A percentile compares a stretch with the other conserved stretches of the same genome.
phyloP scores from a whole-genome alignment of 305 asterid genomes.

The Galium porrigens region DNA sequence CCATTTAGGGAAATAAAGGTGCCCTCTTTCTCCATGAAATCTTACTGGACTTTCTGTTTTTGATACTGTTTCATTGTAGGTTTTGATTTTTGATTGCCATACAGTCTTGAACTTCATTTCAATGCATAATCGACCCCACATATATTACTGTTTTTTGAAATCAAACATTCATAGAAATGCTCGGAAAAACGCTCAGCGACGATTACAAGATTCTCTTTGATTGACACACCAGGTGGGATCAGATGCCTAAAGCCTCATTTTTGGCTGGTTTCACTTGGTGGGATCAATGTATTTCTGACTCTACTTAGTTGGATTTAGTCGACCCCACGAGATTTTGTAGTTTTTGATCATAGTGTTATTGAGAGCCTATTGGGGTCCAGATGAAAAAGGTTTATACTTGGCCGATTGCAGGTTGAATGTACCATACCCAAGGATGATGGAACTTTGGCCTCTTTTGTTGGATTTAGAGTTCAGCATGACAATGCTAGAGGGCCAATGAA shows the following conservation, averaged over 20 bases:
- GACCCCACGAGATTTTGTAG: background rate
- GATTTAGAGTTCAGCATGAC: constrained; percentile 77
- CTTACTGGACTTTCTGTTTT: background rate
- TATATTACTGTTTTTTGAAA: background rate
- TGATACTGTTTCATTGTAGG: background rate
- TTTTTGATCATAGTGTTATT: background rate
- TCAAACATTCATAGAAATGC: background rate
- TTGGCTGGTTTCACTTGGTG: background rate
- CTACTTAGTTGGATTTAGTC: background rate
- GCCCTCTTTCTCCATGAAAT: background rate
- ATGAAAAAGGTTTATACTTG: background rate
- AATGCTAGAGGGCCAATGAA: constrained; percentile 89
- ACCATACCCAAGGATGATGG: constrained; percentile 90
- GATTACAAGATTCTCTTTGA: background rate
- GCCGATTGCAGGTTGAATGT: constrained; percentile 54
- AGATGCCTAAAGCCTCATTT: background rate
- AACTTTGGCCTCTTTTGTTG: constrained; percentile 61
- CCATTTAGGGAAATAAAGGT: constrained; percentile 89
- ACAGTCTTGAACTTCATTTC: too few species aligned
- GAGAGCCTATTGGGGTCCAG: background rate
- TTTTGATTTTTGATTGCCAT: background rate
- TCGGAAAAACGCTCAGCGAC: background rate
- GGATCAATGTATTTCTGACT: background rate
- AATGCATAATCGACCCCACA: too few species aligned
- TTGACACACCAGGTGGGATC: background rate